A percentile compares a stretch with the other conserved stretches of the same genome.
phyloP scores from a whole-genome alignment of 129 eudicot species.

The Sambucus nigra region DNA sequence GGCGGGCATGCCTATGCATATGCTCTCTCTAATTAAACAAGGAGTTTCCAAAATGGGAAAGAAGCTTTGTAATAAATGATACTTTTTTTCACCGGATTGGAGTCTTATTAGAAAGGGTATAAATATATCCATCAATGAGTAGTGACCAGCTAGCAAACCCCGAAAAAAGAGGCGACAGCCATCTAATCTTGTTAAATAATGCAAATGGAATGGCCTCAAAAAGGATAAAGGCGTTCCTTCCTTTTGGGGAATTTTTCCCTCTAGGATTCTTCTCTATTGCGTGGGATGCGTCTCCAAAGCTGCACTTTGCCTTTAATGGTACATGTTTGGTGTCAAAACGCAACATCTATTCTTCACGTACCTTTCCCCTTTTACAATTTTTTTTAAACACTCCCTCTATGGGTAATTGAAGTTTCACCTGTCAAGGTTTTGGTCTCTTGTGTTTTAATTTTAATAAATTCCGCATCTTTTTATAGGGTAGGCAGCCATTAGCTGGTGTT shows the following conservation, averaged over 20 bases:
- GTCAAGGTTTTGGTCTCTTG: too few species aligned
- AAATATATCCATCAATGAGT: background rate
- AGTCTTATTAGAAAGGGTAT: background rate
- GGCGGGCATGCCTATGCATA: too few species aligned
- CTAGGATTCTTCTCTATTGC: background rate
- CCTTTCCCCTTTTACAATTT: background rate
- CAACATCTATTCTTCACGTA: background rate
- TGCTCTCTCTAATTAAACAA: too few species aligned
- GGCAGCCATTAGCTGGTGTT: too few species aligned
- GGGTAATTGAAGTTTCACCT: too few species aligned
- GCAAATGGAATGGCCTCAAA: background rate
- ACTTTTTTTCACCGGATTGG: background rate
- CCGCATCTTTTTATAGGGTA: too few species aligned
- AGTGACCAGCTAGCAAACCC: background rate
- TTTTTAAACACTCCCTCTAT: too few species aligned
- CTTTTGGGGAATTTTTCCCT: background rate
- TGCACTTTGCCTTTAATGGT: background rate
- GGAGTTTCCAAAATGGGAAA: conserved; percentile 1
- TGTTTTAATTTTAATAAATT: too few species aligned
- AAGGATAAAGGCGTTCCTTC: background rate
- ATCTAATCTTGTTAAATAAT: conserved; percentile 3
- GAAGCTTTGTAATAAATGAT: background rate
- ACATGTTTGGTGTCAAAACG: background rate
- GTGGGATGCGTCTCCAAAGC: background rate
- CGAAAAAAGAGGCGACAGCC: conserved; percentile 5